Evolutionary conservation across 2,329 filamentous ascomycete genomes (phyloP), one percentile per base, ranked within the genome.

Genomic region (Capronia americana): DNA sequence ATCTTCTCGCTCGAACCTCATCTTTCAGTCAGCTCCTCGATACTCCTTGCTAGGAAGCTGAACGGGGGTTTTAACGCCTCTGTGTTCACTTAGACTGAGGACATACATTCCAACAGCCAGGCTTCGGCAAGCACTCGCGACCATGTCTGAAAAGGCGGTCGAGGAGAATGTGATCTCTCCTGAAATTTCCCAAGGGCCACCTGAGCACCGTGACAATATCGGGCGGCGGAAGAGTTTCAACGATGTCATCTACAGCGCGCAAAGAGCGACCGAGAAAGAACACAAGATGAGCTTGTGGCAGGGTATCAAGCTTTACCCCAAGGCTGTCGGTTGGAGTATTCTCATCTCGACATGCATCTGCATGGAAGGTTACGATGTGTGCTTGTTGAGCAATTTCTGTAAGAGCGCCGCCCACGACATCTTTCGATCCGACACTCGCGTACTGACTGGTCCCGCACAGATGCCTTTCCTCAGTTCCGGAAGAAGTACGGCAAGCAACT

Each of bases 261-360:
- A 77, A 70, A 73, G 76, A 11, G 80, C 80, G 1, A 78, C 80
- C 4, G 76, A 80, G 24, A 81, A 82, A 71, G 80, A 82, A 66
- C 88, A 87, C 72, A 84, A 81, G 14, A 92, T 92, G 90, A 90
- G 85, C 55, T 81, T 96, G 65, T 75, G 86, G 76, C 87, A 96
- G 80, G 92, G 92, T 69, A 84, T 96, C 77, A 87, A 84, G 75
- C 84, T 95, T 28, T 97, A 97, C 75, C 92, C 92, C 65, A 94
- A 96, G 81, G 93, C 93, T 24, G 89, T 96, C 64, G 85, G 82
- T 24, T 97, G 92, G 92, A 92, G 89, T 73, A 74, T 96, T 58
- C 82, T 96, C 66, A 93, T 97, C 77, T 94, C 90, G n/a, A 94
- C 92, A 0, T 93, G 91, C 76, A 95, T 96, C 74, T 88, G 87